Evolutionary conservation across 2,329 filamentous ascomycete species (phyloP).

Genomic region (Pestalotiopsis sp.): DNA sequence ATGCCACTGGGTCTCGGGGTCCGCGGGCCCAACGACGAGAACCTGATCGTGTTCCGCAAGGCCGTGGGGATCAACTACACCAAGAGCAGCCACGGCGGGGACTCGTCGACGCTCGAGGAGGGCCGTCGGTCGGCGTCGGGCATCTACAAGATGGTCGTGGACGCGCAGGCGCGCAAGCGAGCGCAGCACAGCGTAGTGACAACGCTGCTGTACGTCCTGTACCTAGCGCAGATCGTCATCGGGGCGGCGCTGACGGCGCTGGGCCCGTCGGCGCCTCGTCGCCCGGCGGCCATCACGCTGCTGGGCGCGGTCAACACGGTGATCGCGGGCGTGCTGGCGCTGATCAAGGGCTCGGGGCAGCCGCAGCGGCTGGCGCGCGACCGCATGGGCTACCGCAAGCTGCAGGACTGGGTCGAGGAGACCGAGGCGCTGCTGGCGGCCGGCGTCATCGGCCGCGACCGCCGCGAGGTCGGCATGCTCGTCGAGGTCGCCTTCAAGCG

Average conservation of each 20-base stretch:
- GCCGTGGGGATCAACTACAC: constrained; percentile 46
- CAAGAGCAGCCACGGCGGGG: constrained; percentile 15
- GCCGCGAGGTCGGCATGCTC: constrained; percentile 44
- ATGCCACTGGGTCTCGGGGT: constrained; percentile 38
- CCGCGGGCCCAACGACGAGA: constrained; percentile 39
- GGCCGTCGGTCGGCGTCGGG: constrained; percentile 38
- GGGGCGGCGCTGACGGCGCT: constrained; percentile 50
- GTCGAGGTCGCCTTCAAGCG: constrained; percentile 46
- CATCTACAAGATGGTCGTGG: constrained; percentile 44
- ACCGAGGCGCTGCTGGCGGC: constrained; percentile 48
- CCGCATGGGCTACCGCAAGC: constrained; percentile 45
- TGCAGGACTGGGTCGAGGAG: constrained; percentile 59
- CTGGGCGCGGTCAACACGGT: constrained; percentile 66
- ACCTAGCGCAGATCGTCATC: constrained; percentile 49
- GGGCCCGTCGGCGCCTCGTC: constrained; percentile 47
- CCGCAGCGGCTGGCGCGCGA: constrained; percentile 50
- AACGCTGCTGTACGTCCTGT: constrained; percentile 42
- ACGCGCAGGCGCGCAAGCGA: constrained; percentile 32
- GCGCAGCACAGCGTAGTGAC: constrained; percentile 38
- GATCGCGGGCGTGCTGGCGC: constrained; percentile 63
- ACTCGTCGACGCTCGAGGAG: constrained; percentile 34
- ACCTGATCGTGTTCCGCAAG: constrained; percentile 44
- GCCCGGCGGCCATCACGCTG: constrained; percentile 55
- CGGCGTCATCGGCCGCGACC: constrained; percentile 43
- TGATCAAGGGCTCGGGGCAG: constrained; percentile 54